phyloP scores from a whole-genome alignment of 768 basidiomycete genomes.

The Dioszegia hungarica region DNA sequence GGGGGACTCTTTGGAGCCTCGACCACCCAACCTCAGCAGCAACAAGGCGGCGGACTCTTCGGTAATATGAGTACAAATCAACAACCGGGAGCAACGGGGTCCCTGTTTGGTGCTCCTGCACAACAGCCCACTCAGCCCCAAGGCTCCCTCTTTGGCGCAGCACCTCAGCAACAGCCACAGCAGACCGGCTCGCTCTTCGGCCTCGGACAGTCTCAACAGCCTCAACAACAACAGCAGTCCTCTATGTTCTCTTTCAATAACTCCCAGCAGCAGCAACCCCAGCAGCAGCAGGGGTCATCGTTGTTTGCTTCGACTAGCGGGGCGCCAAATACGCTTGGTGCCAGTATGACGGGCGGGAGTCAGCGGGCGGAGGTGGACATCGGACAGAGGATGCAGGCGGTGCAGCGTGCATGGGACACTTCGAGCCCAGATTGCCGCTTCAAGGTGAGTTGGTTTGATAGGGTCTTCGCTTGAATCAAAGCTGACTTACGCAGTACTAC shows the following conservation, averaged over 20 bases:
- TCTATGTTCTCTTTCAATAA: not conserved
- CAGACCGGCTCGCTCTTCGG: conserved; percentile 6
- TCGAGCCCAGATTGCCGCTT: conserved; percentile 39
- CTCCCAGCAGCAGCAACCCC: conserved; percentile 11
- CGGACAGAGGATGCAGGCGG: conserved; percentile 39
- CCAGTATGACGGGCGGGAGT: not conserved
- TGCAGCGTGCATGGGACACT: conserved; percentile 42
- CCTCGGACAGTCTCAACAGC: conserved; percentile 5
- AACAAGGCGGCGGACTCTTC: conserved; percentile 17
- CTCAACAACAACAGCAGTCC: conserved; percentile 11
- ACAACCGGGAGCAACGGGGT: conserved; percentile 4
- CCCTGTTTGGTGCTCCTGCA: conserved; percentile 8
- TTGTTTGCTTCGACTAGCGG: conserved; percentile 9
- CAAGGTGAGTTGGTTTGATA: conserved; percentile 29
- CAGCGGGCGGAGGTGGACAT: conserved; percentile 33
- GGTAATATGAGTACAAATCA: conserved; percentile 11
- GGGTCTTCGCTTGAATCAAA: too few species aligned
- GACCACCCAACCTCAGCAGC: too few species aligned
- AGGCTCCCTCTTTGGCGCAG: conserved; percentile 29
- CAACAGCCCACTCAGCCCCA: conserved; percentile 13
- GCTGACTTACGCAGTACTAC: conserved; percentile 30
- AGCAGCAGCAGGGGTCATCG: conserved; percentile 15
- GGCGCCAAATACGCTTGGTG: not conserved
- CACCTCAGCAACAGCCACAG: conserved; percentile 9
- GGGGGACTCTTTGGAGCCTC: too few species aligned